Evolutionary conservation across 106 monocot species (phyloP).

Genomic region (Dendrobium nobile): DNA sequence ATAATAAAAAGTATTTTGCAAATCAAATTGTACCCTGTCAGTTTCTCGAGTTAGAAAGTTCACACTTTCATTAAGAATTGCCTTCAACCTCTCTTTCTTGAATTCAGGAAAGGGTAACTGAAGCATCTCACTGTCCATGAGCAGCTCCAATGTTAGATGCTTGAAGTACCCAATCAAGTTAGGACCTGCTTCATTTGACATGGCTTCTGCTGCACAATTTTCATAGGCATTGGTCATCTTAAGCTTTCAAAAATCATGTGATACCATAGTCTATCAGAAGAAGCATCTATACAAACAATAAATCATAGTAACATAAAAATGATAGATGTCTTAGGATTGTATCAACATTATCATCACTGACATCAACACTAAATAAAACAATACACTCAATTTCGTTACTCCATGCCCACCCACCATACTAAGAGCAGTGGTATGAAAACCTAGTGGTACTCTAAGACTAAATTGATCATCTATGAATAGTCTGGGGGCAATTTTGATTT

Average conservation of each 20-base stretch:
- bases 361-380: neutral
- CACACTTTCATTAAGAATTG: constrained; percentile 3
- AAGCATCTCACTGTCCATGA: constrained; percentile 5
- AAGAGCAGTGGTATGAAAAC: neutral
- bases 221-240: neutral
- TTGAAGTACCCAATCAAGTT: constrained; percentile 4
- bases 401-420: neutral
- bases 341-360: neutral
- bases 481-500: too few relatives aligned
- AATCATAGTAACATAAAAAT: neutral
- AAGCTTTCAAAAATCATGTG: neutral
- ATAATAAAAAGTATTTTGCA: neutral
- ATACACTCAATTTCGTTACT: neutral
- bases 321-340: neutral
- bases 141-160: constrained; percentile 5
- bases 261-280: neutral
- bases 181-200: constrained; percentile 10
- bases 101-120: constrained; percentile 10
- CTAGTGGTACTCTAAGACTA: too few relatives aligned
- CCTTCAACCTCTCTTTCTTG: constrained; percentile 9
- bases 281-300: neutral
- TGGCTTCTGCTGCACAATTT: constrained; percentile 8
- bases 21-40: constrained; percentile 4
- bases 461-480: too few relatives aligned
- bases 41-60: neutral